Evolutionary conservation across 1,284 basidiomycete genomes (phyloP), one percentile per base, ranked within the genome.

Genomic region (Ustilago trichophora): DNA sequence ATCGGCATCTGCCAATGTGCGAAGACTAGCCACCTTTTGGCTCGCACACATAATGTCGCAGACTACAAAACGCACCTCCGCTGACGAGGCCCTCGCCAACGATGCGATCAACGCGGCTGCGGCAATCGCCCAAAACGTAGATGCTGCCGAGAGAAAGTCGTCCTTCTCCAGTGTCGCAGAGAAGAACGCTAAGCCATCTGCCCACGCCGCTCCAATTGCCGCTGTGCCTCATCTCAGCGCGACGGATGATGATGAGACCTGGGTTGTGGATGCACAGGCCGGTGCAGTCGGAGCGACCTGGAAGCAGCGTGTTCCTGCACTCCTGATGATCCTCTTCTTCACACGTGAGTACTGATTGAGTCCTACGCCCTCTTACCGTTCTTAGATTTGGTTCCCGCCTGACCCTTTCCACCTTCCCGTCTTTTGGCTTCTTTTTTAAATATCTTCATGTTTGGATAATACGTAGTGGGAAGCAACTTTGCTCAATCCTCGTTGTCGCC

Each of bases 401-500:
- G n/a, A n/a, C n/a, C n/a, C n/a, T n/a, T n/a, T n/a, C n/a, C n/a
- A n/a, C n/a, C n/a, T n/a, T n/a, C n/a, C n/a, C n/a, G n/a, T n/a
- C n/a, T n/a, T n/a, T n/a, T n/a, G n/a, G n/a, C n/a, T n/a, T n/a
- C n/a, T n/a, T n/a, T n/a, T n/a, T n/a, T n/a, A n/a, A n/a, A n/a
- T n/a, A n/a, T n/a, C n/a, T n/a, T n/a, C n/a, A n/a, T n/a, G n/a
- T n/a, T n/a, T n/a, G n/a, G n/a, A n/a, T n/a, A n/a, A n/a, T n/a
- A n/a, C n/a, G n/a, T n/a, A n/a, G n/a, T 65, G 11, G 62, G 37
- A 48, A 76, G 36, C 76, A 76, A 53, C 48, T 78, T 41, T 47
- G 52, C 38, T 10, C 70, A 33, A 53, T 71, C 53, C 19, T 74
- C 78, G 5, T 49, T 82, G 2, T 71, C 77, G 15, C 82, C 82